Evolutionary conservation across 768 basidiomycete species (phyloP).

Genomic region (Boletus vinaceobasis): DNA sequence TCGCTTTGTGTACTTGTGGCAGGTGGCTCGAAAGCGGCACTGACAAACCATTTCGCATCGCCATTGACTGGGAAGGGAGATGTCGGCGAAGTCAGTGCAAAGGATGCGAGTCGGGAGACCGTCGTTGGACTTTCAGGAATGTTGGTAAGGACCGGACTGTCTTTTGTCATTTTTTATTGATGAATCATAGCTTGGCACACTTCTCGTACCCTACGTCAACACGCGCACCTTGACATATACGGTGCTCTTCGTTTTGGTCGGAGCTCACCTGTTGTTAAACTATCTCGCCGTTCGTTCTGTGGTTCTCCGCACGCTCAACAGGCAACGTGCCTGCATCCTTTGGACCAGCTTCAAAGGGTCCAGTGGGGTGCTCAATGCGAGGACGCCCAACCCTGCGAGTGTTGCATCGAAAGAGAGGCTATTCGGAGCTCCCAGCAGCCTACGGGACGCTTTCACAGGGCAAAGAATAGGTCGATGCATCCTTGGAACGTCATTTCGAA

Average conservation of each 20-base stretch:
- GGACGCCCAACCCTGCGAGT: constrained; percentile 32
- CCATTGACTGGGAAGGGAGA: constrained; percentile 52
- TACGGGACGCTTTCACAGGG: constrained; percentile 38
- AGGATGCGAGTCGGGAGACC: constrained; percentile 71
- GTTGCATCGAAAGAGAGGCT: constrained; percentile 45
- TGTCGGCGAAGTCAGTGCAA: constrained; percentile 68
- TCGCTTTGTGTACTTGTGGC: constrained; percentile 63
- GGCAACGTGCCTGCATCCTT: constrained; percentile 52
- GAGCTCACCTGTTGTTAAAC: constrained; percentile 54
- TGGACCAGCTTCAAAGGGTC: constrained; percentile 37
- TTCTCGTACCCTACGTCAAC: constrained; percentile 55
- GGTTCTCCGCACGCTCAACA: constrained; percentile 54
- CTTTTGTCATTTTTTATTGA: not conserved
- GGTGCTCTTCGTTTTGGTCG: constrained; percentile 48
- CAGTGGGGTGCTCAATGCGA: constrained; percentile 7
- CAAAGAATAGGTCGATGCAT: constrained; percentile 41
- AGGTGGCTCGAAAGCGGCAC: constrained; percentile 66
- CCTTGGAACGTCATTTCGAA: constrained; percentile 48
- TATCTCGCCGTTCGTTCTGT: constrained; percentile 59
- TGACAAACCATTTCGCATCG: constrained; percentile 63
- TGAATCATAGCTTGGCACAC: constrained; percentile 47
- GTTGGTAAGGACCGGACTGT: constrained; percentile 43
- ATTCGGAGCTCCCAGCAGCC: constrained; percentile 36
- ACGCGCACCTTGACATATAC: constrained; percentile 47
- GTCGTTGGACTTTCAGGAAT: constrained; percentile 64